These are phyloP conservation scores for Pichia rugopelliculosa DNA, from an alignment of 805 yeast species.

Conservation along the genomic window DNA sequence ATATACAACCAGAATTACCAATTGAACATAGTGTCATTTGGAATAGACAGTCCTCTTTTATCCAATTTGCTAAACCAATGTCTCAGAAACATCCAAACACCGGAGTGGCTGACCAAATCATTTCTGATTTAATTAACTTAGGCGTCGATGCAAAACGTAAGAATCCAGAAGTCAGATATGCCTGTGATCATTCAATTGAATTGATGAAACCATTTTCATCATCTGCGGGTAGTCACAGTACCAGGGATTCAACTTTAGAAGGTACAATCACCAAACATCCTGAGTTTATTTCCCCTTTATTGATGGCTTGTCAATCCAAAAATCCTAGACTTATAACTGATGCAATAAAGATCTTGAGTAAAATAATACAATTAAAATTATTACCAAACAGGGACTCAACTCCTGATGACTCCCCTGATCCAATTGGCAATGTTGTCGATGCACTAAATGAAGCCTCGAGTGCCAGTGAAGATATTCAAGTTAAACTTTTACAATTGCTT, in stretches of 20 bases:
- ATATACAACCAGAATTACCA: neutral
- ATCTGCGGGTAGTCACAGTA: neutral
- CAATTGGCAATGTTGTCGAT: conserved; percentile 48
- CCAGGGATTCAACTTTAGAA: neutral
- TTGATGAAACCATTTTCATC: conserved; percentile 29
- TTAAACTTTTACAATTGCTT: conserved; percentile 75
- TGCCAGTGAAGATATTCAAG: conserved; percentile 67
- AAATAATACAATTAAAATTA: conserved; percentile 45
- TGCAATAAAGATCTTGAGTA: conserved; percentile 65
- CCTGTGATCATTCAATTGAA: conserved; percentile 45
- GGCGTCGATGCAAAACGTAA: conserved; percentile 66
- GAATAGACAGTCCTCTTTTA: neutral
- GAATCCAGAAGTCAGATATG: conserved; percentile 57
- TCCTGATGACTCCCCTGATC: conserved; percentile 3
- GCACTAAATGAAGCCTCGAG: conserved; percentile 66
- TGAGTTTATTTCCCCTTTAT: conserved; percentile 59
- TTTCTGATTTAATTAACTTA: conserved; percentile 50
- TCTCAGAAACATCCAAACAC: conserved; percentile 1
- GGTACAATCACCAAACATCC: conserved; percentile 25
- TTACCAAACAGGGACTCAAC: conserved; percentile 41
- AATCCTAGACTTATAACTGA: conserved; percentile 67
- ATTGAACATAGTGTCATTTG: neutral
- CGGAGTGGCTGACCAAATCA: conserved; percentile 6
- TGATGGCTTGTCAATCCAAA: conserved; percentile 64
- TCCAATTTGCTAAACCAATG: neutral